Base-by-base conservation (phyloP, 108 stramenopile species). In the Discostella pseudostelligera region DNA sequence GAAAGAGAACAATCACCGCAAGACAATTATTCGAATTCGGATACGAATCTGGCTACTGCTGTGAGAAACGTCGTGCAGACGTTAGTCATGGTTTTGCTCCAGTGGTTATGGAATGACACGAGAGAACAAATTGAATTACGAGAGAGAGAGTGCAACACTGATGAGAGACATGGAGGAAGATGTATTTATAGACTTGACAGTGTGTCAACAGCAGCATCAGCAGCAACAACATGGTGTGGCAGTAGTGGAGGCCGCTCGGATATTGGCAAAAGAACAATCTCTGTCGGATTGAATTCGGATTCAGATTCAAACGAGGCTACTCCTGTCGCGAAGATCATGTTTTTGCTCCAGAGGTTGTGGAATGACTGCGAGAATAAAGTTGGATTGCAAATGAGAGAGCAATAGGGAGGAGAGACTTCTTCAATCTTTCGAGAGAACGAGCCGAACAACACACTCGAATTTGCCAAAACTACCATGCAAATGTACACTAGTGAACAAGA, bases 281-380 rank as follows among this genome's bases (percentile, higher is more conserved):
- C 5, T 5, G 32, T 32, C 32, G 5, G 32, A 3, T 4, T 4
- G 5, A 3, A 32, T 32, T 3, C 20, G 32, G 28, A 57, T 36
- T 44, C 35, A 13, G 35, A 47, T 16, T 3, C 40, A 59, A 59
- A 14, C 0, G 40, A 43, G 39, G 11, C 26, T 26, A 29, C 12
- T 11, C 11, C 14, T 22, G 67, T 35, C 14, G 45, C 32, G 17
- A 32, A 48, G 0, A 40, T 43, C 28, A 45, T 17, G 16, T 67
- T 67, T 49, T 13, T 67, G 20, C 56, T 67, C 3, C 43, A 58
- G 8, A 58, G 67, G 67, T 32, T 67, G 16, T 67, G 67, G 67
- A 56, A 35, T 39, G 67, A 67, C 45, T 64, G 62, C 47, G 55
- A 56, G 3, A 56, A 6, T 3, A 56, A n/a, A 16, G 2, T 56